These are phyloP conservation scores for Hebeloma cylindrosporum DNA, from an alignment of 768 basidiomycete species.

Conservation along the genomic window DNA sequence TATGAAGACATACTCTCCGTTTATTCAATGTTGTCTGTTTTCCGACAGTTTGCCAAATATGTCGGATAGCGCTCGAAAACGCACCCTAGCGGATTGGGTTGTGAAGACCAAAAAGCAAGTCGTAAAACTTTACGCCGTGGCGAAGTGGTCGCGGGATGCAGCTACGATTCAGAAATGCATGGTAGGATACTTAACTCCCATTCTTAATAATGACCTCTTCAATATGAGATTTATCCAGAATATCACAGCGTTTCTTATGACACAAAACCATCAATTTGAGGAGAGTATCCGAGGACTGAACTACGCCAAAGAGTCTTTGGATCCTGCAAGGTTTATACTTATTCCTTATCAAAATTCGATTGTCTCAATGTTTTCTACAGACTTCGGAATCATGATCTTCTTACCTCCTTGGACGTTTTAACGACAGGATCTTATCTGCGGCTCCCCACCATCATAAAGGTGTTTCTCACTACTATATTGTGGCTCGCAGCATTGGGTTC, in stretches of 20 bases:
- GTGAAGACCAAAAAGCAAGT: slow-evolving; percentile 90
- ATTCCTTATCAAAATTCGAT: not conserved
- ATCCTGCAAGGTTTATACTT: slow-evolving; percentile 64
- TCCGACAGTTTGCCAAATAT: slow-evolving; percentile 76
- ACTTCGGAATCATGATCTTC: slow-evolving; percentile 89
- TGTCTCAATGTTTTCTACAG: slow-evolving; percentile 37
- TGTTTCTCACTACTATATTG: slow-evolving; percentile 27
- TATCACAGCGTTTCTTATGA: slow-evolving; percentile 82
- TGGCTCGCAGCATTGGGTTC: slow-evolving; percentile 2
- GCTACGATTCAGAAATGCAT: slow-evolving; percentile 85
- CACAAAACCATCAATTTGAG: slow-evolving; percentile 84
- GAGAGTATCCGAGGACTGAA: slow-evolving; percentile 61
- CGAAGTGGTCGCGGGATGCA: slow-evolving; percentile 86
- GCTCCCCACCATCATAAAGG: slow-evolving; percentile 81
- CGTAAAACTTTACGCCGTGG: slow-evolving; percentile 83
- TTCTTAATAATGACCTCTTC: not conserved
- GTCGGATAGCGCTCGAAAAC: slow-evolving; percentile 79
- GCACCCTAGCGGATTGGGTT: slow-evolving; percentile 83
- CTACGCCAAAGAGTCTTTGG: slow-evolving; percentile 66
- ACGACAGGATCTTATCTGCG: slow-evolving; percentile 84
- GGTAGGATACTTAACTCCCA: slow-evolving; percentile 39
- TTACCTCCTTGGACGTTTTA: slow-evolving; percentile 88
- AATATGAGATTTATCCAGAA: slow-evolving; percentile 50
- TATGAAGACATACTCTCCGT: slow-evolving; percentile 1
- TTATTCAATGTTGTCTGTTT: slow-evolving; percentile 8